These are phyloP conservation scores for Halophytophthora batemanensis DNA, from an alignment of 352 stramenopile species.

Conservation along the genomic window DNA sequence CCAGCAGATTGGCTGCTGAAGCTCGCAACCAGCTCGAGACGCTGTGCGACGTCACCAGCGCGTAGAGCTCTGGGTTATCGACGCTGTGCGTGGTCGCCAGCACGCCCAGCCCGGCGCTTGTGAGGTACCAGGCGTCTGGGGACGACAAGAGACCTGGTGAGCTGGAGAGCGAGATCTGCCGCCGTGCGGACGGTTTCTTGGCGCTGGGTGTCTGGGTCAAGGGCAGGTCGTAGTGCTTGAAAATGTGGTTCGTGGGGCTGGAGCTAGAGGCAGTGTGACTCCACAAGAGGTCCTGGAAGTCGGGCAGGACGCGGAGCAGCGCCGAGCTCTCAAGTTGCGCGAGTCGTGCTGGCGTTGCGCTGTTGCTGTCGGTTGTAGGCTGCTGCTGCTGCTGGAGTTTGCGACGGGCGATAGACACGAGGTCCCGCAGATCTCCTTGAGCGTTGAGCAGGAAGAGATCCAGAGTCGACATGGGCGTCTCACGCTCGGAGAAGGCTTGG, in stretches of 20 bases:
- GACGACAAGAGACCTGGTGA: slow-evolving; percentile 75
- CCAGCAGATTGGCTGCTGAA: slow-evolving; percentile 52
- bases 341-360: no score
- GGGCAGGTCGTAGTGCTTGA: slow-evolving; percentile 79
- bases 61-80: slow-evolving; percentile 53
- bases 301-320: slow-evolving; percentile 57
- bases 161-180: slow-evolving; percentile 68
- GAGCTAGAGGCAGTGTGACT: slow-evolving; percentile 78
- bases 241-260: slow-evolving; percentile 71
- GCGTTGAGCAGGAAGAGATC: slow-evolving; percentile 58
- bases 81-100: slow-evolving; percentile 76
- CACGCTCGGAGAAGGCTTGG: slow-evolving; percentile 16
- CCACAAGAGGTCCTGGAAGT: slow-evolving; percentile 61
- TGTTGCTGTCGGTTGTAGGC: no score
- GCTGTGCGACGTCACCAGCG: slow-evolving; percentile 38
- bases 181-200: slow-evolving; percentile 6
- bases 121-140: slow-evolving; percentile 82
- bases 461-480: slow-evolving; percentile 21
- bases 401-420: slow-evolving; percentile 35
- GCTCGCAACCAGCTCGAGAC: slow-evolving; percentile 66
- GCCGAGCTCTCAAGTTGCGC: slow-evolving; percentile 50
- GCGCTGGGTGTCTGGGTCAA: slow-evolving; percentile 1
- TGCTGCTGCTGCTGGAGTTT: no score
- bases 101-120: slow-evolving; percentile 38
- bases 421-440: slow-evolving; percentile 49